Evolutionary conservation across 2,329 filamentous ascomycete species (phyloP).

Genomic region (Cryphonectria japonica): DNA sequence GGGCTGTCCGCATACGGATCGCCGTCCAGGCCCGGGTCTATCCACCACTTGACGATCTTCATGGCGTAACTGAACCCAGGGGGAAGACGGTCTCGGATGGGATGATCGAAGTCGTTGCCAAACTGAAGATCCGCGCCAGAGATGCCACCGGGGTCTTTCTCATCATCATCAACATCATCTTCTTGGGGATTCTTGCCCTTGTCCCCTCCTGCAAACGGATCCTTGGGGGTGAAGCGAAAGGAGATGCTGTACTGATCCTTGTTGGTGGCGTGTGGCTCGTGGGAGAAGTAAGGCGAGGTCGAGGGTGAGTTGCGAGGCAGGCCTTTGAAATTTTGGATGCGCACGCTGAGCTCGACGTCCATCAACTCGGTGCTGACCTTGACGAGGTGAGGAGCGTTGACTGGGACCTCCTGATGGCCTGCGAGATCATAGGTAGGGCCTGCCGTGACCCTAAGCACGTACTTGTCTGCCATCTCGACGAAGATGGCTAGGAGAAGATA

Average conservation of each 20-base stretch:
- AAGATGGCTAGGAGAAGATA: neutral
- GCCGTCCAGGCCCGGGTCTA: constrained; percentile 88
- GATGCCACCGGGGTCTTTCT: constrained; percentile 52
- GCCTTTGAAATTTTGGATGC: constrained; percentile 70
- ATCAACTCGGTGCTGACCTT: constrained; percentile 66
- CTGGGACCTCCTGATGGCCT: constrained; percentile 73
- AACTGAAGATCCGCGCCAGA: constrained; percentile 78
- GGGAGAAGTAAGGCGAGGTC: constrained; percentile 77
- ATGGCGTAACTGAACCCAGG: constrained; percentile 86
- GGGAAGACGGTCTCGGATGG: constrained; percentile 83
- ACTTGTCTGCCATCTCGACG: constrained; percentile 65
- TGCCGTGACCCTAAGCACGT: constrained; percentile 80
- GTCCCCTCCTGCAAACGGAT: constrained; percentile 32
- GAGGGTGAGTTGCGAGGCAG: constrained; percentile 70
- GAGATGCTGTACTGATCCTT: constrained; percentile 84
- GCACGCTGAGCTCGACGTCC: constrained; percentile 71
- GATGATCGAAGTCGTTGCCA: constrained; percentile 93
- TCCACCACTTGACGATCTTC: constrained; percentile 83
- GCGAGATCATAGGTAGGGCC: constrained; percentile 74
- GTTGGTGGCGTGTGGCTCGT: constrained; percentile 66
- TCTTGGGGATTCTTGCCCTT: constrained; percentile 33
- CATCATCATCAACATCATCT: constrained; percentile 28
- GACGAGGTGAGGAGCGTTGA: constrained; percentile 70
- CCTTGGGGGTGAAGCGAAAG: constrained; percentile 76
- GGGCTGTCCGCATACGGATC: constrained; percentile 87